These are phyloP conservation scores for Trichoderma semiorbis DNA, from an alignment of 2,329 filamentous ascomycete species.

Conservation along the genomic window DNA sequence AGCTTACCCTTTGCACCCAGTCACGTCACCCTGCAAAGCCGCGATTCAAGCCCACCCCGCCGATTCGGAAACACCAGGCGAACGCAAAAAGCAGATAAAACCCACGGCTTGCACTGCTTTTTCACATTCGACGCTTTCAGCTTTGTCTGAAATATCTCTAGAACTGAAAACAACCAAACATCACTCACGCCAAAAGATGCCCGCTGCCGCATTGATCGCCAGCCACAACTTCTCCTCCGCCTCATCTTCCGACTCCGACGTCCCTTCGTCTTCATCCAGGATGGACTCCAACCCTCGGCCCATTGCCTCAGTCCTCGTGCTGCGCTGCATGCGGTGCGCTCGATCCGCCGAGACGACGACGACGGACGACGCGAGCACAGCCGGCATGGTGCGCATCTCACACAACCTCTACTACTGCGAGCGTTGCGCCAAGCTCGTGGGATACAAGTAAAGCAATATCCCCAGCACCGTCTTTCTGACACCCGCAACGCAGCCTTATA, in stretches of 20 bases:
- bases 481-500: background rate
- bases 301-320: constrained; percentile 54
- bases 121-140: background rate
- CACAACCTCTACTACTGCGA: constrained; percentile 66
- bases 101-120: background rate
- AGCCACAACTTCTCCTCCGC: constrained; percentile 26
- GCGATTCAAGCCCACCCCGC: constrained; percentile 13
- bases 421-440: constrained; percentile 60
- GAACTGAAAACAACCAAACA: background rate
- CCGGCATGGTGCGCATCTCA: constrained; percentile 62
- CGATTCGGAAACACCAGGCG: background rate
- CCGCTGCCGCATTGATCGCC: constrained; percentile 16
- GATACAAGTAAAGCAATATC: constrained; percentile 49
- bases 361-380: constrained; percentile 55
- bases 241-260: constrained; percentile 41
- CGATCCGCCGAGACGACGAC: constrained; percentile 58
- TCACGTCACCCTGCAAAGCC: constrained; percentile 9
- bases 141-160: background rate
- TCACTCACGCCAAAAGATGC: background rate
- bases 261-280: constrained; percentile 41
- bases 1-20: background rate
- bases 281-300: constrained; percentile 48
- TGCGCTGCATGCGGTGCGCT: constrained; percentile 62
- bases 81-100: background rate
- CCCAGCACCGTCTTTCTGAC: background rate